Evolutionary conservation across 2,329 filamentous ascomycete species (phyloP), one percentile per base, ranked within the genome.

Genomic region (Diplodia sapinea): DNA sequence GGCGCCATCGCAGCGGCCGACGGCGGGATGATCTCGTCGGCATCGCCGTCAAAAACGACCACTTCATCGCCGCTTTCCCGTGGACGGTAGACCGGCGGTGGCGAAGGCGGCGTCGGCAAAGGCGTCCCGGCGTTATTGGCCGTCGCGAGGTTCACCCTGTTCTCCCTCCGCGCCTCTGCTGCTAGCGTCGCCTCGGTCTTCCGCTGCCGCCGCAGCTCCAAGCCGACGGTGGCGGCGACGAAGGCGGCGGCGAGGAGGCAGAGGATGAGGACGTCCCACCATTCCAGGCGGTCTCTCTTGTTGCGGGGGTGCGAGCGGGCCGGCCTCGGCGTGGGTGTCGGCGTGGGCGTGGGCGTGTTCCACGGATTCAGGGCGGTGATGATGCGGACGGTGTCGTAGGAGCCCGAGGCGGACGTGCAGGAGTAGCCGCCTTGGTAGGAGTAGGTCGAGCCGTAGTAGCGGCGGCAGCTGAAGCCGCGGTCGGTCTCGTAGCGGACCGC

Each of bases 391-490:
- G 54, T 33, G n/a, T 7, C 26, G 17, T 13, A 63, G 6, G 43
- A 26, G 2, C 12, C 36, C 3, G 43, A 23, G 8, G 59, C 59
- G 6, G 47, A 63, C 13, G 38, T 51, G 31, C 59, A 63, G 31
- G 33, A 51, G 47, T 40, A 63, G n/a, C 59, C 59, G 31, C 59
- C 59, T 40, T 63, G 31, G 47, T 63, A 63, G 31, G 12, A 12
- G 12, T 17, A 38, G 11, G n/a, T 23, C 11, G 59, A 63, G 4
- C 43, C 59, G 17, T 36, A 50, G 47, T 63, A 13, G 6, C 7
- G 31, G 40, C 40, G n/a, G 31, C 59, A 63, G n/a, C 23, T 12
- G 59, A 63, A 63, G n/a, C 23, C 15, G 4, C 38, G 13, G 20
- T 59, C 26, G 17, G 43, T 57, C 29, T 50, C 29, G 31, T 66